Percentiles rank a stretch among this genome's conserved stretches.
Evolutionary conservation across 148 eudicot genomes (phyloP).

Genomic region (Vaccinium darrowii): DNA sequence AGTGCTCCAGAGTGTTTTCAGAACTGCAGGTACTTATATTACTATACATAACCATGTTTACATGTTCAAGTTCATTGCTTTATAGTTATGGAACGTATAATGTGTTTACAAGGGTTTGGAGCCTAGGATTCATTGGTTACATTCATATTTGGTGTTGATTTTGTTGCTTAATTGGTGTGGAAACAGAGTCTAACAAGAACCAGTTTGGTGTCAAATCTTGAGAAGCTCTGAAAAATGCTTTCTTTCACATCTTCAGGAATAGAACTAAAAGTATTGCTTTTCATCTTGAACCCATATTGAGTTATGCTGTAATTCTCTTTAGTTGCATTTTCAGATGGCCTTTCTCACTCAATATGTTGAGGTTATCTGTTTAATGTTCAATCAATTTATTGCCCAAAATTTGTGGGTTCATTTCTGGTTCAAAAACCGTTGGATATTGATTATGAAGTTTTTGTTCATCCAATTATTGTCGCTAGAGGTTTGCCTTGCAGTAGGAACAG

Average conservation of each 20-base stretch:
- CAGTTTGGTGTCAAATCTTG: neutral
- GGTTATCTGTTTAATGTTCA: too few relatives aligned
- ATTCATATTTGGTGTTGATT: neutral
- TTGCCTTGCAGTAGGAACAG: neutral
- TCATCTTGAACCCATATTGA: neutral
- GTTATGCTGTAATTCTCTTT: constrained; percentile 1
- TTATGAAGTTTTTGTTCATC: neutral
- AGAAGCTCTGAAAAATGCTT: neutral
- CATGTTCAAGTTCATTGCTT: neutral
- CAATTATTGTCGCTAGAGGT: too few relatives aligned
- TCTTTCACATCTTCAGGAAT: neutral
- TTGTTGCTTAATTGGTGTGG: neutral
- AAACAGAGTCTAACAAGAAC: neutral
- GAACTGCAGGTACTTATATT: constrained; percentile 51
- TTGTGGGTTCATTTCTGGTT: neutral
- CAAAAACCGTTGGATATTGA: neutral
- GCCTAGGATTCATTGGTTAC: neutral
- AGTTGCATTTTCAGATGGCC: neutral
- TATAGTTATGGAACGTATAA: neutral
- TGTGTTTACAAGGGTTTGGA: neutral
- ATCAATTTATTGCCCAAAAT: neutral
- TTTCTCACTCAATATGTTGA: neutral
- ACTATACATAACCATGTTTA: neutral
- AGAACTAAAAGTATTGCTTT: neutral
- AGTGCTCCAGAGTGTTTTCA: constrained; percentile 74